A percentile compares a stretch with the other conserved stretches of the same genome.
These are phyloP conservation scores for Cordyceps tenuipes DNA, from an alignment of 2,329 filamentous ascomycete species.

Conservation along the genomic window DNA sequence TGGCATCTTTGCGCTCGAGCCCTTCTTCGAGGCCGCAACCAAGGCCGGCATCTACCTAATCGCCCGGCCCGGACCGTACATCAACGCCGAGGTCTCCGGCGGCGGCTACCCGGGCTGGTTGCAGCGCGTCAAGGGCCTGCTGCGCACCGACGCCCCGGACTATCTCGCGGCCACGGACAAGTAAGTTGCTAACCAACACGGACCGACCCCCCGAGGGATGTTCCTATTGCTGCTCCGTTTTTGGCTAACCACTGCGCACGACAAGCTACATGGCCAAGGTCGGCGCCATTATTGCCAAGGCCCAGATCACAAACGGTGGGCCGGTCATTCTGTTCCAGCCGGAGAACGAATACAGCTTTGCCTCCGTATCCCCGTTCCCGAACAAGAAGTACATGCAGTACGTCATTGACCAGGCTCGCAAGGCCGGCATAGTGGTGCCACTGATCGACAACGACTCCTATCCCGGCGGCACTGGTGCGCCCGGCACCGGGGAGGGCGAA, in stretches of 20 bases:
- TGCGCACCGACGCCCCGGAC: constrained; percentile 54
- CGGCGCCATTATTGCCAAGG: constrained; percentile 58
- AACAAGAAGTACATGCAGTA: constrained; percentile 62
- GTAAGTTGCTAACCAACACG: constrained; percentile 28
- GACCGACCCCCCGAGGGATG: no score
- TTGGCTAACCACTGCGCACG: background rate
- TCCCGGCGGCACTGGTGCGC: constrained; percentile 53
- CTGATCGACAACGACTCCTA: constrained; percentile 67
- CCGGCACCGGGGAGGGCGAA: constrained; percentile 47
- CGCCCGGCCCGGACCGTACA: constrained; percentile 63
- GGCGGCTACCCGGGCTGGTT: constrained; percentile 79
- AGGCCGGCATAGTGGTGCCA: constrained; percentile 64
- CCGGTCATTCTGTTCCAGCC: constrained; percentile 72
- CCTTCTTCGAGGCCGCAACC: constrained; percentile 68
- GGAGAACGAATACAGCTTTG: constrained; percentile 69
- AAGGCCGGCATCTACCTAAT: constrained; percentile 70
- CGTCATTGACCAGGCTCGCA: constrained; percentile 58
- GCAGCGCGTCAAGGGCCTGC: constrained; percentile 53
- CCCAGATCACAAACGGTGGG: constrained; percentile 75
- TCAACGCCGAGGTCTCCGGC: constrained; percentile 69
- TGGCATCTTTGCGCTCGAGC: constrained; percentile 63
- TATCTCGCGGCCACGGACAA: constrained; percentile 61
- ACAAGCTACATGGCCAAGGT: constrained; percentile 54
- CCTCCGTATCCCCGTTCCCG: constrained; percentile 46
- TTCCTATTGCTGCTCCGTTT: background rate